Percentiles rank a stretch among this genome's conserved stretches.
Evolutionary conservation across 345 rosid genomes (phyloP).

Genomic region (Aquilaria yunnanensis): DNA sequence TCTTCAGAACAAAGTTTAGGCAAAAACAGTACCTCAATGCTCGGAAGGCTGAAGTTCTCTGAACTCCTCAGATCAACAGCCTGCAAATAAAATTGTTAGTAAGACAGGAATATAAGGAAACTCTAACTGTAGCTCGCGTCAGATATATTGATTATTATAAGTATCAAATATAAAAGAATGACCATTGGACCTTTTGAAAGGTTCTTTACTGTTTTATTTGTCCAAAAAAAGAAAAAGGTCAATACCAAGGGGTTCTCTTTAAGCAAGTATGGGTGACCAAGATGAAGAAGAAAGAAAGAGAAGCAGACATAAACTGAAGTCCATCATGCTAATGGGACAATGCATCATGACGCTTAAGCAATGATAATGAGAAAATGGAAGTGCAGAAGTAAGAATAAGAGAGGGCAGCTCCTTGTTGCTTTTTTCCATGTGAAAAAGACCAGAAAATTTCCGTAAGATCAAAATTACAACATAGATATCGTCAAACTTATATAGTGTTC

Average conservation of each 20-base stretch:
- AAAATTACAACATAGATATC: no score
- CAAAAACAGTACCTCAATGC: slow-evolving; percentile 37
- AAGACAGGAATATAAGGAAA: slow-evolving; percentile 16
- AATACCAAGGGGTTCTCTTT: slow-evolving; percentile 2
- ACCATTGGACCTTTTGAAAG: slow-evolving; percentile 28
- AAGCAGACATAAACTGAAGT: background rate
- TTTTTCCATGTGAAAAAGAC: no score
- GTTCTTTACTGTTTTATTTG: slow-evolving; percentile 13
- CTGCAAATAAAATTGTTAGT: slow-evolving; percentile 36
- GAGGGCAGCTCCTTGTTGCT: background rate
- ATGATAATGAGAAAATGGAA: slow-evolving; percentile 5
- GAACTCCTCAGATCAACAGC: slow-evolving; percentile 79
- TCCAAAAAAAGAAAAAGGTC: slow-evolving; percentile 3
- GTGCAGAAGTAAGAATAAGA: background rate
- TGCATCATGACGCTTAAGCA: slow-evolving; percentile 3
- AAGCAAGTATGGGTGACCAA: slow-evolving; percentile 2
- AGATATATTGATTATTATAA: slow-evolving; percentile 13
- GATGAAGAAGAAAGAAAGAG: slow-evolving; percentile 3
- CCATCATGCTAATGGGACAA: background rate
- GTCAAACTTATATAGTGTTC: no score
- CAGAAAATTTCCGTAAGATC: no score
- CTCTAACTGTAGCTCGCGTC: slow-evolving; percentile 2
- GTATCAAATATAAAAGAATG: slow-evolving; percentile 9
- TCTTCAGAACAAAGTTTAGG: slow-evolving; percentile 8
- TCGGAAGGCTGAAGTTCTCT: slow-evolving; percentile 39